Evolutionary conservation across 2,329 filamentous ascomycete species (phyloP), one percentile per base, ranked within the genome.

Genomic region (Pseudomassariella vexata): DNA sequence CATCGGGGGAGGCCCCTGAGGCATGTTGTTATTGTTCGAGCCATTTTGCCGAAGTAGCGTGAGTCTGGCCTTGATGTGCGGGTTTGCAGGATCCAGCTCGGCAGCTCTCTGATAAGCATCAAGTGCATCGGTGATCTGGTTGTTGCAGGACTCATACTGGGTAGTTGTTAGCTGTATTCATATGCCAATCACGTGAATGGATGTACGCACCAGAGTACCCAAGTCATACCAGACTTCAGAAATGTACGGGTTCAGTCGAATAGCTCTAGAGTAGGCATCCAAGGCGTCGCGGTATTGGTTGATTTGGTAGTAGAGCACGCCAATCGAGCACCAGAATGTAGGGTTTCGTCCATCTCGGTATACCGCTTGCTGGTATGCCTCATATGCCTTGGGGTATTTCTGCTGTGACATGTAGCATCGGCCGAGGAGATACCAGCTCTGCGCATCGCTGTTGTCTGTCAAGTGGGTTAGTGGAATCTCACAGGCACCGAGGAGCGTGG

Each of bases 391-490:
- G 51, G 90, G 90, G 50, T 96, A 96, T 59, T 96, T 96, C 59
- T 95, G 87, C 63, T 95, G 90, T 45, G 90, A 94, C 92, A 98
- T 96, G 70, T 96, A 98, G 67, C 92, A 96, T 48, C 92, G 81
- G 25, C 92, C 92, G 31, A 98, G 79, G 18, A 98, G 75, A 60
- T 98, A 98, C 92, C 92, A 98, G 64, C 90, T 96, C 63, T 96
- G 92, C 16, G 92, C 88, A 62, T 96, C 92, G 44, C 73, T 84
- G 62, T 94, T 89, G 53, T 98, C 90, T 90, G 57, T 38, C 30
- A 35, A 24, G 33, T 4, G 6, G 38, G 49, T 65, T 35, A 61
- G 52, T 34, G 37, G 12, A 5, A 19, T 20, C 19, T 25, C n/a
- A 14, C 16, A 6, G n/a, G 24, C 22, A 38, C 16, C 39, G 36